These are phyloP conservation scores for Leptosphaerulina australis DNA, from an alignment of 2,329 filamentous ascomycete species.

Conservation along the genomic window DNA sequence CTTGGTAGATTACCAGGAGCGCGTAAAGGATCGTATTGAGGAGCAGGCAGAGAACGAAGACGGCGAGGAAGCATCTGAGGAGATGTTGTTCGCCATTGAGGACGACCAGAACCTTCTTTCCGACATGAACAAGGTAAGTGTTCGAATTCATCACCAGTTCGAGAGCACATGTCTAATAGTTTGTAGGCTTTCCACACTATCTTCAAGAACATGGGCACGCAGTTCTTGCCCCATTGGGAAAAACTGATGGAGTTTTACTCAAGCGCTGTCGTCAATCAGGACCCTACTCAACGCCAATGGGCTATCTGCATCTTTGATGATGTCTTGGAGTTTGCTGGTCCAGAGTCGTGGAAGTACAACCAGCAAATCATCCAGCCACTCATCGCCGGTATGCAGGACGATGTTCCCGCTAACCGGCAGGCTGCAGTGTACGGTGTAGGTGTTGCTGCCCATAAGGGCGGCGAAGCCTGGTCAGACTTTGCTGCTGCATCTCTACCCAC, in stretches of 20 bases:
- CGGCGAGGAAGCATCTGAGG: conserved; percentile 86
- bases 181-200: conserved; percentile 99
- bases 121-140: conserved; percentile 87
- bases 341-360: conserved; percentile 84
- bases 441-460: conserved; percentile 91
- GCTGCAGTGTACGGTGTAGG: conserved; percentile 95
- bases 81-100: conserved; percentile 87
- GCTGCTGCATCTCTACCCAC: conserved; percentile 77
- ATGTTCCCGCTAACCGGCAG: conserved; percentile 89
- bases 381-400: conserved; percentile 82
- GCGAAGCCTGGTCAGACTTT: conserved; percentile 85
- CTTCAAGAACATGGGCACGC: conserved; percentile 91
- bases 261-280: conserved; percentile 77
- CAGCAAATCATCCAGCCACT: conserved; percentile 86
- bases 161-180: conserved; percentile 97
- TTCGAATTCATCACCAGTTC: conserved; percentile 65
- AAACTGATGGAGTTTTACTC: conserved; percentile 84
- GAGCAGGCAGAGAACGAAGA: conserved; percentile 85
- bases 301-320: conserved; percentile 99
- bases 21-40: conserved; percentile 81
- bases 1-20: conserved; percentile 89
- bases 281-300: conserved; percentile 95
- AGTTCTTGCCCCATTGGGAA: conserved; percentile 89
- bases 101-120: conserved; percentile 96
- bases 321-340: conserved; percentile 94